A percentile compares a stretch with the other conserved stretches of the same genome.
These are phyloP conservation scores for Lycium ferocissimum DNA, from an alignment of 257 asterid species.

Conservation along the genomic window DNA sequence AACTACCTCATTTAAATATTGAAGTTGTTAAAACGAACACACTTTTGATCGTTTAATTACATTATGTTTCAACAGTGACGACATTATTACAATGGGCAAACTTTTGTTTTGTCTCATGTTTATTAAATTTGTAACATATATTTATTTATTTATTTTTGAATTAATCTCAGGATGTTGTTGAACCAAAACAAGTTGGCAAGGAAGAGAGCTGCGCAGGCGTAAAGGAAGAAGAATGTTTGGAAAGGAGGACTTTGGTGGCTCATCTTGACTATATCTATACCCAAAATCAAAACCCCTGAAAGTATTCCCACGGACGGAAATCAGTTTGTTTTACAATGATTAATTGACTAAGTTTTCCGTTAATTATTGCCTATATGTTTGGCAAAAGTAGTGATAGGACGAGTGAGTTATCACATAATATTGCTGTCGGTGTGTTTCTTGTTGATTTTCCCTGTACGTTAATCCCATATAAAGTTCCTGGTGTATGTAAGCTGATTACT, in stretches of 20 bases:
- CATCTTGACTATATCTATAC: constrained; percentile 78
- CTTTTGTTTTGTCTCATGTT: not conserved
- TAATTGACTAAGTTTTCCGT: not conserved
- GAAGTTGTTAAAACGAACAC: not conserved
- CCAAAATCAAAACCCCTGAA: constrained; percentile 42
- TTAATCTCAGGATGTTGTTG: constrained; percentile 29
- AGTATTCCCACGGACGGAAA: not conserved
- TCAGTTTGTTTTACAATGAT: not conserved
- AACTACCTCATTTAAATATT: not conserved
- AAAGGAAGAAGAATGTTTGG: constrained; percentile 60
- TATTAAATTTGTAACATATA: not conserved
- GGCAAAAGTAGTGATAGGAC: not conserved
- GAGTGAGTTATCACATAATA: not conserved
- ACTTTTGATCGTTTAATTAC: no score
- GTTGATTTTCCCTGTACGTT: not conserved
- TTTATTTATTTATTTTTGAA: not conserved
- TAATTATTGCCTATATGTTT: not conserved
- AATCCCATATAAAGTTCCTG: not conserved
- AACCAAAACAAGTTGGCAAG: constrained; percentile 16
- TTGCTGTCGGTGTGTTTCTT: constrained; percentile 3
- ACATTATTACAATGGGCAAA: not conserved
- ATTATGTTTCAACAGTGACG: no score
- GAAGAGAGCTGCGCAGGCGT: constrained; percentile 58
- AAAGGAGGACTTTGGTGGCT: constrained; percentile 68
- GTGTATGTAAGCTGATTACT: not conserved